Evolutionary conservation across 257 asterid species (phyloP).

Genomic region (Verbena officinalis): DNA sequence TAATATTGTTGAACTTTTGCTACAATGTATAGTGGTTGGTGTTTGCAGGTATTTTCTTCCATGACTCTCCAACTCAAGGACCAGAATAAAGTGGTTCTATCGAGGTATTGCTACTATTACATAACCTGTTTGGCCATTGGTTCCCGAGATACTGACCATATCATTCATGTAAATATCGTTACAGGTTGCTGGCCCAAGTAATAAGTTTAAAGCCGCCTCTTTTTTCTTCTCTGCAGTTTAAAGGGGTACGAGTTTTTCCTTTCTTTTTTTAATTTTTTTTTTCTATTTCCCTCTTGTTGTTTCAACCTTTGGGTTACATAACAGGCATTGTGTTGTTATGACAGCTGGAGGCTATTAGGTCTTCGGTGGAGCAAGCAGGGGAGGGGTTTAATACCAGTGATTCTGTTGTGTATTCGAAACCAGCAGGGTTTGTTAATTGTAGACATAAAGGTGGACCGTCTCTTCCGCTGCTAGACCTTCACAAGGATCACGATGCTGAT

Average conservation of each 20-base stretch:
- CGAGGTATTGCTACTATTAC: conserved; percentile 49
- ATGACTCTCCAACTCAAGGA: conserved; percentile 56
- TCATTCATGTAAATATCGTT: conserved; percentile 29
- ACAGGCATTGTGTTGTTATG: conserved; percentile 34
- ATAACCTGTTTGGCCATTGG: conserved; percentile 5
- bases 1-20: conserved; percentile 11
- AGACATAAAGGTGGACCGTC: conserved; percentile 62
- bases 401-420: conserved; percentile 34
- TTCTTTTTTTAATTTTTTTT: not conserved
- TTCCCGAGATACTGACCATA: conserved; percentile 14
- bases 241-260: conserved; percentile 55
- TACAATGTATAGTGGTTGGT: conserved; percentile 31
- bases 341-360: conserved; percentile 63
- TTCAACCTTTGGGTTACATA: conserved; percentile 10
- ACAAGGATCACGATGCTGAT: conserved; percentile 89
- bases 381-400: conserved; percentile 31
- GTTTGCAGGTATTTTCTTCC: conserved; percentile 69
- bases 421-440: conserved; percentile 38
- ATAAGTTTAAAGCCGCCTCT: conserved; percentile 58
- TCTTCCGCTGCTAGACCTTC: conserved; percentile 88
- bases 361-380: conserved; percentile 38
- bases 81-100: conserved; percentile 47
- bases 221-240: conserved; percentile 65
- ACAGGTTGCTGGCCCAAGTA: conserved; percentile 66
- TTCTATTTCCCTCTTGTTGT: not conserved